phyloP scores from a whole-genome alignment of 768 basidiomycete species.

The Suillus americanus region DNA sequence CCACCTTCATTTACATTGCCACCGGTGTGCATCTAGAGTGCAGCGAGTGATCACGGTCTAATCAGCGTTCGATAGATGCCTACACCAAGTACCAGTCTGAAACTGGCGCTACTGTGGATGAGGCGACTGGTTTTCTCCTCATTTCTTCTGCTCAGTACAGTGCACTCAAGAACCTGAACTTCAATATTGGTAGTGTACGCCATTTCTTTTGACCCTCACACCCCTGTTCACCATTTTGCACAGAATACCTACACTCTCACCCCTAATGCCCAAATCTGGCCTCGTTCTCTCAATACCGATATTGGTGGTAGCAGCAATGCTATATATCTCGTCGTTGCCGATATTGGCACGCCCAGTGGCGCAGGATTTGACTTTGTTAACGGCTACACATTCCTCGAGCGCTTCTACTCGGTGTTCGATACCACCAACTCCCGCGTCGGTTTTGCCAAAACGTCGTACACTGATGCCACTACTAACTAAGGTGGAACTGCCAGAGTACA shows the following conservation, averaged over 20 bases:
- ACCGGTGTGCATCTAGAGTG: slow-evolving; percentile 27
- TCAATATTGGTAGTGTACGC: slow-evolving; percentile 9
- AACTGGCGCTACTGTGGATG: slow-evolving; percentile 14
- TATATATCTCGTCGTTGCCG: slow-evolving; percentile 39
- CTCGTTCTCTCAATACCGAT: slow-evolving; percentile 40
- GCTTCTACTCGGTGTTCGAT: slow-evolving; percentile 69
- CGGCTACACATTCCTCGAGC: slow-evolving; percentile 54
- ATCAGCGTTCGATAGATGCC: slow-evolving; percentile 20
- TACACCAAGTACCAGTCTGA: slow-evolving; percentile 21
- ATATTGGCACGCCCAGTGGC: slow-evolving; percentile 41
- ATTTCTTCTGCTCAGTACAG: slow-evolving; percentile 8
- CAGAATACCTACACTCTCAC: slow-evolving; percentile 38
- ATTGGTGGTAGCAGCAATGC: slow-evolving; percentile 37
- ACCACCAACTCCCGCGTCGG: slow-evolving; percentile 47
- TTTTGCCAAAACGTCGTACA: slow-evolving; percentile 29
- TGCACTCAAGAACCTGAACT: slow-evolving; percentile 8
- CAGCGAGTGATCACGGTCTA: background rate
- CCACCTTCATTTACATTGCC: slow-evolving; percentile 51
- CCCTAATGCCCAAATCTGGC: slow-evolving; percentile 44
- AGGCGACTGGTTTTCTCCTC: slow-evolving; percentile 12
- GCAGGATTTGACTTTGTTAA: slow-evolving; percentile 57
- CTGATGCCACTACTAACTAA: slow-evolving; percentile 31
- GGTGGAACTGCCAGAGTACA: background rate
- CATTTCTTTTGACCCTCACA: background rate
- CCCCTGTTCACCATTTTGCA: background rate